Evolutionary conservation across 495 filamentous ascomycete genomes (phyloP).

Genomic region (Penicillium daleae): DNA sequence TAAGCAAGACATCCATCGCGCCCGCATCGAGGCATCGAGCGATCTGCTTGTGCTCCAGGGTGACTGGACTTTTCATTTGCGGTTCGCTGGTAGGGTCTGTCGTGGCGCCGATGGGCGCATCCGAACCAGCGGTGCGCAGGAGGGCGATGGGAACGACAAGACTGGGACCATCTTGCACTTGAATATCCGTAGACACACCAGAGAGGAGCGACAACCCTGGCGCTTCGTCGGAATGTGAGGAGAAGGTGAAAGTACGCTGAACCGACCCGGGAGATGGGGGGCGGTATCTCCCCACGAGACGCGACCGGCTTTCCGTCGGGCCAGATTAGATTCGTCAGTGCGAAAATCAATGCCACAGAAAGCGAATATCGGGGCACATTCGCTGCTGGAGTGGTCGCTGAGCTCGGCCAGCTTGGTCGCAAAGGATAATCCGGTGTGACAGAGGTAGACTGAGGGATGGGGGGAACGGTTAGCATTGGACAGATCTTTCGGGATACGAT

Average conservation of each 20-base stretch:
- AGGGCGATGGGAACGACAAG: conserved; percentile 76
- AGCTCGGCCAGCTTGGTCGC: conserved; percentile 69
- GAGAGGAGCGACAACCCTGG: conserved; percentile 72
- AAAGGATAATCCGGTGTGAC: conserved; percentile 70
- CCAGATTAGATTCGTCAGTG: conserved; percentile 34
- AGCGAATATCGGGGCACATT: conserved; percentile 73
- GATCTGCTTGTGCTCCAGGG: conserved; percentile 50
- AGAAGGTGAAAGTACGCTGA: conserved; percentile 49
- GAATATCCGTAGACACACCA: conserved; percentile 70
- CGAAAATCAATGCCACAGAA: conserved; percentile 67
- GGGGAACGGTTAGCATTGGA: conserved; percentile 12
- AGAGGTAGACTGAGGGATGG: conserved; percentile 73
- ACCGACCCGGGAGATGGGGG: conserved; percentile 43
- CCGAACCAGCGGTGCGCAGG: conserved; percentile 47
- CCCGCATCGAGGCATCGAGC: conserved; percentile 80
- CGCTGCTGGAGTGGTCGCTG: conserved; percentile 62
- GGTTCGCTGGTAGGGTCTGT: conserved; percentile 38
- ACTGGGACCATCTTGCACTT: conserved; percentile 70
- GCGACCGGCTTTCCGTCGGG: conserved; percentile 44
- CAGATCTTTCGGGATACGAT: neutral
- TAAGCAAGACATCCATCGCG: conserved; percentile 80
- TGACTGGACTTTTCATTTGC: conserved; percentile 40
- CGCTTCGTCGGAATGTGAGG: conserved; percentile 56
- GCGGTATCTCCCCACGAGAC: conserved; percentile 41
- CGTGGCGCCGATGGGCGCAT: conserved; percentile 25